Evolutionary conservation across 768 basidiomycete genomes (phyloP).

Genomic region (Pleurotus cornucopiae): DNA sequence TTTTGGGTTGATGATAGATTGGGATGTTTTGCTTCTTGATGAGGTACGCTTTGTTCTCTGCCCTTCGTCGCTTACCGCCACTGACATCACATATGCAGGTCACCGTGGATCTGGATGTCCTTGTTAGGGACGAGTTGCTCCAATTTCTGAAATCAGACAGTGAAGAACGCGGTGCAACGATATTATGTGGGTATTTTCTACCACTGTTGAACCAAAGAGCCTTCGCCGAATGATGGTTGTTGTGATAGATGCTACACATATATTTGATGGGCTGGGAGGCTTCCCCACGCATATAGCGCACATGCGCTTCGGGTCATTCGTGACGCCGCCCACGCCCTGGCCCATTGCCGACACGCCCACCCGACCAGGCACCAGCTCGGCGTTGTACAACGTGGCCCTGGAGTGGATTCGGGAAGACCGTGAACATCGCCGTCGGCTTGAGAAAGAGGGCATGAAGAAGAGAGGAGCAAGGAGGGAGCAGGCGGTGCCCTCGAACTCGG

Average conservation of each 20-base stretch:
- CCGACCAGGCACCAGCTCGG: constrained; percentile 20
- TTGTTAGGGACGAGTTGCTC: constrained; percentile 90
- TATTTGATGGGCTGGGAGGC: constrained; percentile 87
- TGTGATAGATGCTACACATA: constrained; percentile 85
- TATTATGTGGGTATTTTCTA: constrained; percentile 61
- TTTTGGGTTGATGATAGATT: constrained; percentile 92
- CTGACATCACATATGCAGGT: constrained; percentile 46
- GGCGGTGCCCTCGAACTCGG: constrained; percentile 69
- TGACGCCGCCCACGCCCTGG: constrained; percentile 70
- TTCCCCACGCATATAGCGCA: constrained; percentile 95
- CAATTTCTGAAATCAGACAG: constrained; percentile 84
- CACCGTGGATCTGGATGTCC: constrained; percentile 94
- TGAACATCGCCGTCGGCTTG: constrained; percentile 53
- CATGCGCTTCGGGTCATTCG: constrained; percentile 79
- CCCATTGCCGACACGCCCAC: constrained; percentile 32
- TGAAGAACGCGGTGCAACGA: constrained; percentile 74
- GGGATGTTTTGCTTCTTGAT: constrained; percentile 91
- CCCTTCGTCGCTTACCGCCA: constrained; percentile 3
- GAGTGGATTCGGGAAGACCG: constrained; percentile 88
- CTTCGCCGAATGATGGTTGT: neutral
- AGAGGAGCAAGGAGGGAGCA: constrained; percentile 58
- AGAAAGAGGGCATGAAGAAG: constrained; percentile 52
- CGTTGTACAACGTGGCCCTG: constrained; percentile 72
- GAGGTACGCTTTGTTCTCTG: constrained; percentile 51
- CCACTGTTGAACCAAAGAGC: constrained; percentile 7